Percentiles rank a stretch among this genome's conserved stretches.
Conservation (phyloP, 352 stramenopile species). For the Hyaloperonospora brassicae region DNA sequence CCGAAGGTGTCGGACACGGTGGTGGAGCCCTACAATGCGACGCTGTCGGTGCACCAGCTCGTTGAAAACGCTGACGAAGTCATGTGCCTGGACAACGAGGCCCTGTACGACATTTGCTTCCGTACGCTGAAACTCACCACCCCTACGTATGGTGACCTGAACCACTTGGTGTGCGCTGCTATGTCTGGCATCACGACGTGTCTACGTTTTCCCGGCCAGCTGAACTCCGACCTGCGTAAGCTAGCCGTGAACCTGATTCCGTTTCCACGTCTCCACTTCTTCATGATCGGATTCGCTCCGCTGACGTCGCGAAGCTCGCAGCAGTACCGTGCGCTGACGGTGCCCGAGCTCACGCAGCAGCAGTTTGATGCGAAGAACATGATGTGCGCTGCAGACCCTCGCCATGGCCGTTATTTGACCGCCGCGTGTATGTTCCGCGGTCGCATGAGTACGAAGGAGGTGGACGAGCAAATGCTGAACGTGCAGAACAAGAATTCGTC, state of each 20-base stretch:
- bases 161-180: slow-evolving; percentile 97
- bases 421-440: slow-evolving; percentile 99
- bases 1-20: slow-evolving; percentile 98
- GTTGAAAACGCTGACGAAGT: slow-evolving; percentile 99
- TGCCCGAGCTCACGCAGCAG: slow-evolving; percentile 97
- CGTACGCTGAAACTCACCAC: slow-evolving; percentile 98
- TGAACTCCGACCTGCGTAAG: slow-evolving; percentile 99
- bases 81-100: slow-evolving; percentile 99
- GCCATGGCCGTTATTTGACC: slow-evolving; percentile 98
- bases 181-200: slow-evolving; percentile 99
- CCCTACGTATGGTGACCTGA: slow-evolving; percentile 97
- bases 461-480: slow-evolving; percentile 99
- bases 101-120: slow-evolving; percentile 99
- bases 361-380: slow-evolving; percentile 99
- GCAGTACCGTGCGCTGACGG: slow-evolving; percentile 96
- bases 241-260: slow-evolving; percentile 98
- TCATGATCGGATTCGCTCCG: slow-evolving; percentile 98
- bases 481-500: slow-evolving; percentile 99
- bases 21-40: slow-evolving; percentile 99
- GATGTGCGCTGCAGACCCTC: slow-evolving; percentile 99
- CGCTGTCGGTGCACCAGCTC: slow-evolving; percentile 98
- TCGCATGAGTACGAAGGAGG: slow-evolving; percentile 98
- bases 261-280: slow-evolving; percentile 99
- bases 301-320: slow-evolving; percentile 93
- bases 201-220: slow-evolving; percentile 96